Evolutionary conservation across 768 basidiomycete species (phyloP).

Genomic region (Suillus tomentosus): DNA sequence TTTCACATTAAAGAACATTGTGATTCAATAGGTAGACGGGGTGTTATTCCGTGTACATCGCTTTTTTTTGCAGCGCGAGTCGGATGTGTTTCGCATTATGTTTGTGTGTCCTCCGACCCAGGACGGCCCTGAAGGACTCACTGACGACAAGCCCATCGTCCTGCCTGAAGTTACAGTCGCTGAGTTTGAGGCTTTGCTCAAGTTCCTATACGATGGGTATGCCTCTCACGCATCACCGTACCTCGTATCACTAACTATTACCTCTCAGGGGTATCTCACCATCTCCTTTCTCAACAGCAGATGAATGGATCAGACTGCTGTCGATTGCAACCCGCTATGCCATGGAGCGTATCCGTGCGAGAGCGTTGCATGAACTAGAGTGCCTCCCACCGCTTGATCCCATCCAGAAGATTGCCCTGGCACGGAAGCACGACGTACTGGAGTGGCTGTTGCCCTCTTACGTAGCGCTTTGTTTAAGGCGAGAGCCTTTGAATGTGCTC

Average conservation of each 20-base stretch:
- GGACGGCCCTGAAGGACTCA: slow-evolving; percentile 31
- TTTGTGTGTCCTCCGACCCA: slow-evolving; percentile 32
- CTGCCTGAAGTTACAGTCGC: slow-evolving; percentile 34
- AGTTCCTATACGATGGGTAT: slow-evolving; percentile 43
- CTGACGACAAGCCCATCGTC: slow-evolving; percentile 35
- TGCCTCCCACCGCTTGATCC: slow-evolving; percentile 28
- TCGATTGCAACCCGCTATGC: slow-evolving; percentile 42
- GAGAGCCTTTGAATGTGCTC: slow-evolving; percentile 33
- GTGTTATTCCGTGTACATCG: slow-evolving; percentile 43
- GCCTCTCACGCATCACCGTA: slow-evolving; percentile 12
- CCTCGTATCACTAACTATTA: neutral
- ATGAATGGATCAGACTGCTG: slow-evolving; percentile 42
- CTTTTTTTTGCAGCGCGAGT: slow-evolving; percentile 40
- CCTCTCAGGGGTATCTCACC: neutral
- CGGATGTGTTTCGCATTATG: slow-evolving; percentile 40
- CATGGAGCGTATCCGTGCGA: slow-evolving; percentile 37
- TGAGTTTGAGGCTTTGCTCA: slow-evolving; percentile 42
- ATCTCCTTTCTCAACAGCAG: slow-evolving; percentile 17
- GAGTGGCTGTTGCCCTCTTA: slow-evolving; percentile 44
- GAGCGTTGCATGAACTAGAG: slow-evolving; percentile 36
- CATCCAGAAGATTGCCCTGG: slow-evolving; percentile 40
- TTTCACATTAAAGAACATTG: no score
- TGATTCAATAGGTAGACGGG: slow-evolving; percentile 36
- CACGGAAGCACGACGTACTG: slow-evolving; percentile 38
- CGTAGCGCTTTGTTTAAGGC: slow-evolving; percentile 36